Evolutionary conservation across 2,329 filamentous ascomycete species (phyloP).

Genomic region (Fusarium sp.): DNA sequence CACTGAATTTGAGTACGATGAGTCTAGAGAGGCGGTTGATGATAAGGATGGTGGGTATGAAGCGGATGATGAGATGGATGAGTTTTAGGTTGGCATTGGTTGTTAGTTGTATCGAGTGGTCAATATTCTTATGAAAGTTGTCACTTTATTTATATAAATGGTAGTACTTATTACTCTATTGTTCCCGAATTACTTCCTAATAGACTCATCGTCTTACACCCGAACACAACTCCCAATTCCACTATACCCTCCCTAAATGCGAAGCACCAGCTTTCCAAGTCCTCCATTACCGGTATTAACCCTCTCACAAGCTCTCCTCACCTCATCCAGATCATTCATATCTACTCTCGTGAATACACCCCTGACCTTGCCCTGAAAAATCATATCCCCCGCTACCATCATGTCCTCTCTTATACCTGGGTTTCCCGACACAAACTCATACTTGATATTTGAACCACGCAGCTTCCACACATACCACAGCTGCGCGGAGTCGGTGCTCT

Average conservation of each 20-base stretch:
- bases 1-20: background rate
- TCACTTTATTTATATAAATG: too few species aligned
- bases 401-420: conserved; percentile 55
- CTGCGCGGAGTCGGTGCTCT: conserved; percentile 46
- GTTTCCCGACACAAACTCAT: conserved; percentile 59
- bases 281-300: conserved; percentile 47
- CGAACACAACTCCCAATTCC: background rate
- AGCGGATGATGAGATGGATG: background rate
- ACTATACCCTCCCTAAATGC: conserved; percentile 18
- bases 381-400: conserved; percentile 54
- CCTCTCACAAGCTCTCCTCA: conserved; percentile 55
- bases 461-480: conserved; percentile 56
- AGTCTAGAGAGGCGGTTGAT: background rate
- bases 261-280: conserved; percentile 46
- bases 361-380: conserved; percentile 57
- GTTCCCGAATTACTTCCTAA: too few species aligned
- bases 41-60: background rate
- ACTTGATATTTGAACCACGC: conserved; percentile 57
- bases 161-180: background rate
- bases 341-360: conserved; percentile 55
- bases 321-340: conserved; percentile 56
- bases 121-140: too few species aligned
- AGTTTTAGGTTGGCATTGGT: background rate
- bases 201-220: background rate
- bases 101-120: too few species aligned